Evolutionary conservation across 2,329 filamentous ascomycete species (phyloP).

Genomic region (Monilinia aucupariae): DNA sequence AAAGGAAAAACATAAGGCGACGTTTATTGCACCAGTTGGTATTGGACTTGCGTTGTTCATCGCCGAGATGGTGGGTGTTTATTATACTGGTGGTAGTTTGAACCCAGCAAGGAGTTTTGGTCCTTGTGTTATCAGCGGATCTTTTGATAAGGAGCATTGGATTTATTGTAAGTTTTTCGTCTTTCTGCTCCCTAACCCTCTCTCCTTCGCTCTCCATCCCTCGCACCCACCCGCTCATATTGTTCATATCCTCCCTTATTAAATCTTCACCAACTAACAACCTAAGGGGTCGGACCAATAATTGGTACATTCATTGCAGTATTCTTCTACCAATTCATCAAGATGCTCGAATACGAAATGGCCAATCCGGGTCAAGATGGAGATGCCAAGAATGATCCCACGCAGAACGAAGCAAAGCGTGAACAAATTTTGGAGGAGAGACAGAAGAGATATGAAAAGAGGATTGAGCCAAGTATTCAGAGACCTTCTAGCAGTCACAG

Average conservation of each 20-base stretch:
- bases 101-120: constrained; percentile 46
- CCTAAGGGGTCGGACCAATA: constrained; percentile 43
- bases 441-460: constrained; percentile 3
- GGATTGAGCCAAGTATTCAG: not conserved
- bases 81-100: constrained; percentile 44
- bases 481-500: not conserved
- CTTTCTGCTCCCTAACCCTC: no score
- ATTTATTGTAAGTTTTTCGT: constrained; percentile 37
- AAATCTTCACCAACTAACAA: not conserved
- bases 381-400: constrained; percentile 16
- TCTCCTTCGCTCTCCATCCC: not conserved
- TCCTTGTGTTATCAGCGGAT: constrained; percentile 41
- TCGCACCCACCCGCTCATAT: not conserved
- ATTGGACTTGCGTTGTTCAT: constrained; percentile 45
- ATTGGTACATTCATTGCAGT: constrained; percentile 46
- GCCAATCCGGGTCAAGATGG: constrained; percentile 36
- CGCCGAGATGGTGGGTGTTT: constrained; percentile 43
- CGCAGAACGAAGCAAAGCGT: constrained; percentile 7
- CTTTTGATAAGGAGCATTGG: constrained; percentile 44
- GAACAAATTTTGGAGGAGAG: constrained; percentile 12
- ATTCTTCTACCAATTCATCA: constrained; percentile 45
- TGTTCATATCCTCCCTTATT: not conserved
- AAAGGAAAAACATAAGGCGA: constrained; percentile 44
- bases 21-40: constrained; percentile 45
- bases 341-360: constrained; percentile 47